Conservation (phyloP, 2,329 filamentous ascomycete species). For the Pseudogymnoascus sp. region DNA sequence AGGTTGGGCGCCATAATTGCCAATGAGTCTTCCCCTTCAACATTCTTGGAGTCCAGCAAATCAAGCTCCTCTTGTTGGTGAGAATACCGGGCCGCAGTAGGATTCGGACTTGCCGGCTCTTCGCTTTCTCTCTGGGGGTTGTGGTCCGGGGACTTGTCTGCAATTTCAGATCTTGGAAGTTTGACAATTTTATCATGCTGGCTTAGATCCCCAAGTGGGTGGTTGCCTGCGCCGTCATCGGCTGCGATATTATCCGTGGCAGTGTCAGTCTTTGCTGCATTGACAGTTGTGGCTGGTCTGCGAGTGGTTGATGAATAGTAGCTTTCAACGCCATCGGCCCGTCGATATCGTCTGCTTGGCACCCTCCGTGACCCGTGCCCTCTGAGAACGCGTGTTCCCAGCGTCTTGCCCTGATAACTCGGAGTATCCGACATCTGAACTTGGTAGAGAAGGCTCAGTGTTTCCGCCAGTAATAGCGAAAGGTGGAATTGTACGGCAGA, state of each 20-base stretch:
- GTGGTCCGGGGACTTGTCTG: background rate
- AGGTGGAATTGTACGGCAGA: background rate
- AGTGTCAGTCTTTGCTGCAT: background rate
- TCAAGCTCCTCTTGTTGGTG: background rate
- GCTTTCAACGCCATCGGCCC: background rate
- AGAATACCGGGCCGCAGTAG: too few relatives aligned
- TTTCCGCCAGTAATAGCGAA: background rate
- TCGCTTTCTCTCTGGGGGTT: background rate
- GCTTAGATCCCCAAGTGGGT: background rate
- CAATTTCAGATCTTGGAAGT: background rate
- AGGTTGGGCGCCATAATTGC: background rate
- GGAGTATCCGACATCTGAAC: background rate
- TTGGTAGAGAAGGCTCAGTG: background rate
- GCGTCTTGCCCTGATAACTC: background rate
- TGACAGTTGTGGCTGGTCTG: background rate
- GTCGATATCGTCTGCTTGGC: background rate
- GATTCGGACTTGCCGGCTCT: background rate
- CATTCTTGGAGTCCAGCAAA: background rate
- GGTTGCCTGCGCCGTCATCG: too few relatives aligned
- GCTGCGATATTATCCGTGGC: background rate
- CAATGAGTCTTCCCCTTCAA: background rate
- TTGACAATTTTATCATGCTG: background rate
- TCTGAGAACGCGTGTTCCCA: background rate
- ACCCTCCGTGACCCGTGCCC: background rate
- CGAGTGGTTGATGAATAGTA: background rate